Evolutionary conservation across 176 grass and related monocot species (phyloP), one percentile per base, ranked within the genome.

Genomic region (Bromus sterilis): DNA sequence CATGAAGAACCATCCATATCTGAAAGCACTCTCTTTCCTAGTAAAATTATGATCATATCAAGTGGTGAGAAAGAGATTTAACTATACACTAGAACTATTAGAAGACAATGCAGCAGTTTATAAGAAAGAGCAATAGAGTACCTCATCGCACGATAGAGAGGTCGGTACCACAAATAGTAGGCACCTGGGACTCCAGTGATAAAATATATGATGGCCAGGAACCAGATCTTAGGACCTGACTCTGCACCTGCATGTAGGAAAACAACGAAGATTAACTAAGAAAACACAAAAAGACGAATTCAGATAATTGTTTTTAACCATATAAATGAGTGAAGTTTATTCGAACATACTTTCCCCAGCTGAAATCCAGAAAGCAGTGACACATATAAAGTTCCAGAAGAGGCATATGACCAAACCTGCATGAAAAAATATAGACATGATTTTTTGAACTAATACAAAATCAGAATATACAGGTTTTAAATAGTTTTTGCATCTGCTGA

Each of bases 71-170:
- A 16, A 44, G 53, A 6, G 0, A 4, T 64, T 70, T 21, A 60
- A 60, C 55, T 0, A 74, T 35, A 20, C 29, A 63, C 14, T 40
- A 15, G 3, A 49, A 48, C 11, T 77, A 36, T 4, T 37, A 25
- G 18, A 10, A 58, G 68, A 9, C 41, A 56, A 25, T 37, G 14
- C 6, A 63, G 42, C 66, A 41, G n/a, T 40, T 16, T 32, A 68
- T 46, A 11, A 70, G 42, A 43, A 35, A 30, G 44, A 60, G 42
- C 49, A 60, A 37, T 49, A 46, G 9, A 33, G 2, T 76, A 97
- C 90, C 90, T 98, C 95, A 98, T 98, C 7, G 88, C 92, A 78
- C 85, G 87, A 76, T 97, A 97, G 85, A 94, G 92, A 74, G 95
- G 92, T 48, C 90, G 74, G 53, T 94, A 97, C 92, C 95, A 97